Evolutionary conservation across 208 protist genomes (phyloP), one percentile per base, ranked within the genome.

Genomic region (Tritrichomonas foetus): DNA sequence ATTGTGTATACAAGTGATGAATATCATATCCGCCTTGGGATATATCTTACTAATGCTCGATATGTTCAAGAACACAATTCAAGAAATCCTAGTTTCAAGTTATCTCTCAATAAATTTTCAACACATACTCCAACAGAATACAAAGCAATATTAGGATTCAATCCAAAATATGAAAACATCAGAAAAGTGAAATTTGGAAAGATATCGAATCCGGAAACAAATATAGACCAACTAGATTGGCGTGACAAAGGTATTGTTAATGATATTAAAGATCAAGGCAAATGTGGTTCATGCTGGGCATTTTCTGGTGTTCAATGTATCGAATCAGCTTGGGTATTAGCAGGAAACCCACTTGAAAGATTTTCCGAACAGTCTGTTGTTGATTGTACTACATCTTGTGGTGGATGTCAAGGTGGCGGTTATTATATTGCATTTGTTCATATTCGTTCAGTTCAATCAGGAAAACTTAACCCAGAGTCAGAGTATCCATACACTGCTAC

Each of bases 311-410:
- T 94, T 39, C 94, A 92, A 94, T 72, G 78, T 20, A 36, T 95
- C 0, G 96, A 96, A 74, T 57, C 69, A 69, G 49, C 66, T 9
- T 30, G 66, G n/a, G 95, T 94, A 41, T 20, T 94, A 0, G 93
- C 53, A 8, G 93, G 74, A 11, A 84, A 84, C 27, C 50, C 93
- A 47, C 95, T 96, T 20, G 22, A 93, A 33, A 94, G 64, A 39
- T 96, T 99, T 41, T 98, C 97, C 22, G 98, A 98, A 96, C 97
- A 99, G 96, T 94, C 97, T 94, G 96, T 99, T 93, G 97, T 99
- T 55, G 97, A 98, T 41, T 99, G 98, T 95, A 97, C 82, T 92
- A 95, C 74, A 14, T 95, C 95, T 66, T 96, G 98, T 94, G 9
- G 92, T 30, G 95, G 95, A 72, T 98, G 97, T 96, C 95, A 96